Evolutionary conservation across 495 filamentous ascomycete genomes (phyloP).

Genomic region (Elasticomyces elasticus): DNA sequence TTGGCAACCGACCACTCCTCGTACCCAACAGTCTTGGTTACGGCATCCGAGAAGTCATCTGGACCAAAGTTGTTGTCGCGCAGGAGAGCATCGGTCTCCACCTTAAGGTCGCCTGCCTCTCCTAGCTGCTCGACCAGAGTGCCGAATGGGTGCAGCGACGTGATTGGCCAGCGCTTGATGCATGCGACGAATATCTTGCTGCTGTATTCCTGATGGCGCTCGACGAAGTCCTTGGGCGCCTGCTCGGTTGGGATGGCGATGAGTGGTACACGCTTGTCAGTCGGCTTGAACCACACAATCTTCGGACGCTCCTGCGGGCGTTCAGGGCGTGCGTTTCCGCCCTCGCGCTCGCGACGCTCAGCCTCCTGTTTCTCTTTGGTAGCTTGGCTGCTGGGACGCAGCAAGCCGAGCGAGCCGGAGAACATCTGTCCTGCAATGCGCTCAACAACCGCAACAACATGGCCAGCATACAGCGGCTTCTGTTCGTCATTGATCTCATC

Average conservation of each 20-base stretch:
- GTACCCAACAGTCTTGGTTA: conserved; percentile 80
- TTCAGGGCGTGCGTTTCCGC: conserved; percentile 54
- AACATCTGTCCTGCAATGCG: conserved; percentile 98
- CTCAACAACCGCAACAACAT: conserved; percentile 94
- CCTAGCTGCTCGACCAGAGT: conserved; percentile 95
- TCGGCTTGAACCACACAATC: conserved; percentile 99
- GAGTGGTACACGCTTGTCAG: conserved; percentile 93
- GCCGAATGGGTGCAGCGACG: conserved; percentile 96
- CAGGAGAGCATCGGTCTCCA: conserved; percentile 93
- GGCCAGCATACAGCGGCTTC: conserved; percentile 92
- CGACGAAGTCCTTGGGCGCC: conserved; percentile 93
- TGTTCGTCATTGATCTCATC: conserved; percentile 98
- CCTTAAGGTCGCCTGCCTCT: conserved; percentile 91
- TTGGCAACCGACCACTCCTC: conserved; percentile 80
- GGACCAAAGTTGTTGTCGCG: conserved; percentile 97
- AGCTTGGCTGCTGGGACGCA: conserved; percentile 94
- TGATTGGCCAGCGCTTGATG: conserved; percentile 99
- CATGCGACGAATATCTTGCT: conserved; percentile 97
- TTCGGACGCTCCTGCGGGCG: conserved; percentile 94
- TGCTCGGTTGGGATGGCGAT: conserved; percentile 98
- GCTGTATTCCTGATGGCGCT: conserved; percentile 94
- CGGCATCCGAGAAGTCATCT: conserved; percentile 95
- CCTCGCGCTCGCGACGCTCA: conserved; percentile 84
- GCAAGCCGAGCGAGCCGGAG: conserved; percentile 84
- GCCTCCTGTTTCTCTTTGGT: conserved; percentile 99